Base-by-base conservation (phyloP, 495 filamentous ascomycete genomes). In the Astrothelium macrocarpum region DNA sequence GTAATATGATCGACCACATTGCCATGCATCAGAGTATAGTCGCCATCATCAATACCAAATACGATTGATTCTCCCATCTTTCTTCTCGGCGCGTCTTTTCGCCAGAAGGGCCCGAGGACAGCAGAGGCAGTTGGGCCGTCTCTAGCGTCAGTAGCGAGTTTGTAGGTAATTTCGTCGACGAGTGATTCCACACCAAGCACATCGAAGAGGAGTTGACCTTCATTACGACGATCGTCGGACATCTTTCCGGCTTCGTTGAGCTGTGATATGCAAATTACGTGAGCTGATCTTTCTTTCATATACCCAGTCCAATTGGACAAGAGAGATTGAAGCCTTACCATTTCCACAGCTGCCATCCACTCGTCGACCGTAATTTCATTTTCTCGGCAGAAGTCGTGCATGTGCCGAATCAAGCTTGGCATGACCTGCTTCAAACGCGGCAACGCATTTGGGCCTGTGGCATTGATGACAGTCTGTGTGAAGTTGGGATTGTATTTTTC, bases 91-190 rank as follows among this genome's bases (percentile, higher is more conserved):
- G 88, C 85, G 71, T 90, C 78, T 63, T 83, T 77, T 18, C 89
- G 84, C 80, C 86, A 92, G 79, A 91, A 91, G 2, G 89, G 89
- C 7, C 89, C 89, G 0, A 91, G 81, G 62, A 91, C 85, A 46
- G 88, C 81, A 2, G 88, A 88, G 20, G 86, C 81, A 12, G 89
- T 92, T 36, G 81, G 80, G 14, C 76, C 72, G 49, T 79, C 81
- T 12, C 62, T 63, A 61, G 77, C 80, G 62, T 80, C 78, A 29
- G 74, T 70, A 49, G 81, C 81, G 64, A 84, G 76, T 61, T 81
- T 88, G 70, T 85, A 86, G 42, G 86, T 90, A 68, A 92, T 90
- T 70, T 90, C 87, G 72, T 91, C 89, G 49, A 88, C 85, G 12
- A 92, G 79, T 7, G 85, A 83, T 73, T 90, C 88, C 16, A 91